Base-by-base conservation (phyloP, 1,284 basidiomycete species). In the Ceraceosorus guamensis region DNA sequence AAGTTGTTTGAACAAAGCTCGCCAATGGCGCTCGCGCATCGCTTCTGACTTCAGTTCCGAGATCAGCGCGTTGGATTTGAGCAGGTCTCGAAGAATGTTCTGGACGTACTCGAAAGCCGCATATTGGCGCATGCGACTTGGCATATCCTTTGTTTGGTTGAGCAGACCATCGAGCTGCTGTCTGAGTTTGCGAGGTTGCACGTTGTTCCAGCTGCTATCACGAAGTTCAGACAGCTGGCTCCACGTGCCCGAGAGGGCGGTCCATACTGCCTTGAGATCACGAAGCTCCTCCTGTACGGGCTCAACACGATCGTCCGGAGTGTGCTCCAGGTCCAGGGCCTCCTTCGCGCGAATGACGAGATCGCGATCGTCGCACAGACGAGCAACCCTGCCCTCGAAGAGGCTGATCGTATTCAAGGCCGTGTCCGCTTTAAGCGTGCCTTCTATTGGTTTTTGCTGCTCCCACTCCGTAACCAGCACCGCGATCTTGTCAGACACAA, bases 91-190 rank as follows among this genome's bases (percentile, higher is more conserved):
- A 56, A 99, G 81, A 16, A 87, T 82, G 50, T 98, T 93, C 73
- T 97, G 93, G 2, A 98, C 91, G 75, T 90, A 93, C 80, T 98
- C 95, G 73, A 97, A 98, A 0, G 95, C 95, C 7, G 91, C 89
- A 76, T 98, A 99, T 77, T 98, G 95, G 59, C 95, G 84, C 95
- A 98, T 98, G 56, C 92, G 83, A 50, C 89, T 95, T 0, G 95
- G 95, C 92, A 99, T 93, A 52, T 97, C 93, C 78, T 92, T 91
- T 16, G 92, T 97, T 34, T 89, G 91, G 31, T 83, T 82, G 52
- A 98, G 78, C 53, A 98, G 81, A 3, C 82, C 85, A 70, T 99
- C 95, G 57, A 98, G 85, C 67, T 91, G 88, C 73, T 93, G 90
- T 64, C 95, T 85, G 57, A 99, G 78, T 79, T 97, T 97, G 68